Evolutionary conservation across 2,329 filamentous ascomycete species (phyloP).

Genomic region (Trematosphaeria pertusa): DNA sequence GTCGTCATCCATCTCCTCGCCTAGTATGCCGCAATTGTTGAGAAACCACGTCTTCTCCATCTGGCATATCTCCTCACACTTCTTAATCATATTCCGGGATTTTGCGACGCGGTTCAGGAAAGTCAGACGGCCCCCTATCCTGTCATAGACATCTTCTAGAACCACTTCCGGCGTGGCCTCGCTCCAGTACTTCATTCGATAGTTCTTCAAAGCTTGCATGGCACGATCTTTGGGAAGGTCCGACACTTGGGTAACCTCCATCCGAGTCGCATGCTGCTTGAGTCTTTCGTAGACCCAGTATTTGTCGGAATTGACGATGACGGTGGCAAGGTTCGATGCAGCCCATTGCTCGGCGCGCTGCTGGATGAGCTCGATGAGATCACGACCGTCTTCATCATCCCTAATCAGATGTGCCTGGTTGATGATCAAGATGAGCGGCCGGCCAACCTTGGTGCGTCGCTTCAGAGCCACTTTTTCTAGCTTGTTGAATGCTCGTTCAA

Average conservation of each 20-base stretch:
- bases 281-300: slow-evolving; percentile 98
- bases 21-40: slow-evolving; percentile 78
- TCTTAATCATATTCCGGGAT: slow-evolving; percentile 76
- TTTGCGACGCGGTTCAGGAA: slow-evolving; percentile 93
- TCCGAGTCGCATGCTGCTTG: slow-evolving; percentile 89
- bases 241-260: slow-evolving; percentile 88
- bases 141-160: slow-evolving; percentile 81
- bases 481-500: slow-evolving; percentile 97
- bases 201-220: slow-evolving; percentile 76
- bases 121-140: slow-evolving; percentile 84
- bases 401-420: slow-evolving; percentile 92
- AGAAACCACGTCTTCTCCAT: slow-evolving; percentile 80
- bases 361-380: slow-evolving; percentile 91
- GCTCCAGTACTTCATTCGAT: slow-evolving; percentile 78
- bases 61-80: slow-evolving; percentile 75
- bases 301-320: slow-evolving; percentile 95
- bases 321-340: slow-evolving; percentile 85
- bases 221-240: slow-evolving; percentile 84
- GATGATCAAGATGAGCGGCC: slow-evolving; percentile 88
- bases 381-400: slow-evolving; percentile 90
- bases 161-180: slow-evolving; percentile 63
- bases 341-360: slow-evolving; percentile 97
- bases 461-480: slow-evolving; percentile 91
- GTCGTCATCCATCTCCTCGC: slow-evolving; percentile 86
- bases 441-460: slow-evolving; percentile 66